Conservation (phyloP, 306 rosid genomes). For the Corylus americana region DNA sequence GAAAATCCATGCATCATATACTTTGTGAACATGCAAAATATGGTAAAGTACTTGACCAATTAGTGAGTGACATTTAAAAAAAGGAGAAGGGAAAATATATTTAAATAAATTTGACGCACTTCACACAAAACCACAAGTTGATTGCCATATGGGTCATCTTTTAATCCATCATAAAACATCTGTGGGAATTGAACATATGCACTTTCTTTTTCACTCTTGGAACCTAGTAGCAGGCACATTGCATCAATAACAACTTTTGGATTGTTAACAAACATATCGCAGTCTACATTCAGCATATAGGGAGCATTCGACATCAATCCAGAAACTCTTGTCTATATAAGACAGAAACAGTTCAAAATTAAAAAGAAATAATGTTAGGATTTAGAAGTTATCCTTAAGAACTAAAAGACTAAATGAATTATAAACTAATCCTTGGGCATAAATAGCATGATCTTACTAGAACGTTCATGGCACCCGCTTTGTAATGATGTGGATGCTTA, state of each 20-base stretch:
- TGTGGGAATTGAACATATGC: constrained; percentile 69
- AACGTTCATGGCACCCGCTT: constrained; percentile 81
- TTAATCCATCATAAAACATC: constrained; percentile 38
- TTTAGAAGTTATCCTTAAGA: no score
- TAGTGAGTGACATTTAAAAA: no score
- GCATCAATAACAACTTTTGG: constrained; percentile 45
- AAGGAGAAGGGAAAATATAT: background rate
- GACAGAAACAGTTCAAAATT: background rate
- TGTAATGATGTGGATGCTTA: constrained; percentile 52
- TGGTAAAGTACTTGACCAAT: background rate
- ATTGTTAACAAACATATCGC: constrained; percentile 68
- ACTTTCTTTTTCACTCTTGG: constrained; percentile 44
- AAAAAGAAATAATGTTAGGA: background rate
- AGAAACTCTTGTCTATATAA: constrained; percentile 56
- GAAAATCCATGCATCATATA: constrained; percentile 12
- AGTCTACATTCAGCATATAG: constrained; percentile 61
- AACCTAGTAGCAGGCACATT: constrained; percentile 47
- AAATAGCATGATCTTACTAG: constrained; percentile 33
- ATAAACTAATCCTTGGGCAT: no score
- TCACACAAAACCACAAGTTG: constrained; percentile 9
- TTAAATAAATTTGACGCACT: constrained; percentile 26
- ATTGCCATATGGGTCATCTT: constrained; percentile 73
- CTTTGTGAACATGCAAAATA: background rate
- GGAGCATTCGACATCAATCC: constrained; percentile 78
- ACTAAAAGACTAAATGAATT: no score